Base-by-base conservation (phyloP, 805 yeast species). In the Aciculoconidium aculeatum region DNA sequence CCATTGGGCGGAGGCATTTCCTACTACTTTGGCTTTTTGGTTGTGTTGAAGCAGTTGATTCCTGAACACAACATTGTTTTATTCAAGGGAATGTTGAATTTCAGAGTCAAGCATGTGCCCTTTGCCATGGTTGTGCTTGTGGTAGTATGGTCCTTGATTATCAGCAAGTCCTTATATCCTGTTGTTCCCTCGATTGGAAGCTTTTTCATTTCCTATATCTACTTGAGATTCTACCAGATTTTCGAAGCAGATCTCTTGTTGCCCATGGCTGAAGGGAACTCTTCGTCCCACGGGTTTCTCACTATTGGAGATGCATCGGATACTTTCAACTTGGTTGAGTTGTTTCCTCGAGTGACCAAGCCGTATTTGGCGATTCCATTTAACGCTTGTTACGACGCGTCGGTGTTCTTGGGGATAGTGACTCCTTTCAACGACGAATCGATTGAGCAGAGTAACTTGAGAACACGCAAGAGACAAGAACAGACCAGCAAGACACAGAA, bases 291-390 rank as follows among this genome's bases (percentile, higher is more conserved):
- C 28, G 19, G 21, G 6, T 39, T 49, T 17, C 41, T 48, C 19
- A 30, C 49, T 12, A 54, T 70, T 15, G 96, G 96, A 21, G 96
- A 87, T 53, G 94, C 96, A 0, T 78, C 92, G 0, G 96, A 88
- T 42, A 81, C 90, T 1, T 88, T 88, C 62, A 77, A 83, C 32
- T 67, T 88, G 38, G 77, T 79, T 17, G 80, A 80, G 44, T 85
- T 88, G 51, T 88, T 88, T 74, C 96, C 96, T 1, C 75, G 67
- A 27, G 49, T 70, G 1, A 19, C 70, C 3, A 73, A 75, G 32
- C 71, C 75, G 3, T 38, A 68, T 15, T 50, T 85, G 27, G 60
- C 63, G 18, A 73, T 76, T 1, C 42, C 77, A 0, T 77, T 78
- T 36, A 51, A 61, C 29, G 41, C 44, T 11, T 19, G 53, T 8